Evolutionary conservation across 345 rosid genomes (phyloP), one percentile per base, ranked within the genome.

Genomic region (Camelina sativa): DNA sequence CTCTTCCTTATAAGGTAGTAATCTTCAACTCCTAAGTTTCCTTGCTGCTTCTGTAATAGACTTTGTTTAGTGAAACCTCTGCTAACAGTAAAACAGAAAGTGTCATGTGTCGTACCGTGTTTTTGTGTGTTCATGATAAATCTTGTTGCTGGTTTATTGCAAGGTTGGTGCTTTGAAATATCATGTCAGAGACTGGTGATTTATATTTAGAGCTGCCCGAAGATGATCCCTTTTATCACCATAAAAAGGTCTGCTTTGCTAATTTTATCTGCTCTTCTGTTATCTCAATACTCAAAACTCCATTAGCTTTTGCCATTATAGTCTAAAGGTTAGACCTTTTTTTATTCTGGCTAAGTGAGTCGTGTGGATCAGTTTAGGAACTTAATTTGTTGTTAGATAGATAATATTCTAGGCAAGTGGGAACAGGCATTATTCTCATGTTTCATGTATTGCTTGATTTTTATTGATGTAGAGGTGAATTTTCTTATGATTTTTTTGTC

Each of bases 231-330:
- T 66, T 86, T 50, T 85, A 81, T 74, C 79, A 80, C 67, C 77
- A 85, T 62, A 90, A 90, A 84, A 85, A 87, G 94, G 93, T 90
- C 34, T 79, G 82, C 59, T 17, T 32, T 77, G 34, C 23, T 34
- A 3, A 28, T 53, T 57, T 57, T 13, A 9, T 16, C 15, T 60
- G 8, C 23, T 23, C 19, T 61, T 25, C 28, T 25, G 28, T 73
- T 53, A 46, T 60, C 73, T 69, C 37, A 1, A 23, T 38, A 54
- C 48, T 47, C 37, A 25, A 25, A 70, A 40, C 50, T 62, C 30
- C 65, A 12, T 17, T 28, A 62, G 11, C 7, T 43, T 6, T 19
- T 72, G 48, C 53, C 35, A 23, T 46, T 19, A 22, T 41, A 52
- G 61, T 73, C 8, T 3, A 30, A 69, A 67, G n/a, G 52, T 35